These are phyloP conservation scores for Suillus americanus DNA, from an alignment of 768 basidiomycete genomes.

Conservation along the genomic window DNA sequence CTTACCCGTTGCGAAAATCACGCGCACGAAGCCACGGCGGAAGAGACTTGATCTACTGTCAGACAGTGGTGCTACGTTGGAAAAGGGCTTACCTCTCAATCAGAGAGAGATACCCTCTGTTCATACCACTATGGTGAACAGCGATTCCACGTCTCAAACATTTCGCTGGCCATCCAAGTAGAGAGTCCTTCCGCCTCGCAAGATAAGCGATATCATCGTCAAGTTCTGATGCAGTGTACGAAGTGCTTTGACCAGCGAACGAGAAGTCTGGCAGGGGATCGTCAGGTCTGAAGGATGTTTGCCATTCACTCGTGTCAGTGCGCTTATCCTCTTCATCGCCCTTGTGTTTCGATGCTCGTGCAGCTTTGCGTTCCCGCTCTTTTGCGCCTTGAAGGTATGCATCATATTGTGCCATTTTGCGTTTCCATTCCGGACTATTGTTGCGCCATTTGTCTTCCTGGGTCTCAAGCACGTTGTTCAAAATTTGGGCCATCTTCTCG, in stretches of 20 bases:
- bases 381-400: constrained; percentile 47
- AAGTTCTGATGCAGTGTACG: constrained; percentile 48
- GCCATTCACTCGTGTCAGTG: constrained; percentile 40
- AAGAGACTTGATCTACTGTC: constrained; percentile 44
- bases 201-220: constrained; percentile 46
- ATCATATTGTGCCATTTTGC: constrained; percentile 51
- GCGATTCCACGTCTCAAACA: constrained; percentile 62
- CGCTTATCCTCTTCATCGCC: constrained; percentile 27
- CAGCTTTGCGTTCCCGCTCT: constrained; percentile 45
- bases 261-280: constrained; percentile 62
- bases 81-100: constrained; percentile 48
- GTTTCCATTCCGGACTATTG: constrained; percentile 45
- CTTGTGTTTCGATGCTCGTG: constrained; percentile 40
- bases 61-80: constrained; percentile 4
- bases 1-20: constrained; percentile 65
- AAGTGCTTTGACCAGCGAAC: constrained; percentile 45
- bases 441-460: constrained; percentile 53
- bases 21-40: constrained; percentile 59
- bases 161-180: constrained; percentile 43
- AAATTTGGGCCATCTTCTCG: constrained; percentile 46
- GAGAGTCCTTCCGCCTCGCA: constrained; percentile 26
- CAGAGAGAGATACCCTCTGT: constrained; percentile 54
- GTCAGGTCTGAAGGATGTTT: constrained; percentile 54
- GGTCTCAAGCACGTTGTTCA: constrained; percentile 36
- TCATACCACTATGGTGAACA: constrained; percentile 72